Base-by-base conservation (phyloP, 2,329 filamentous ascomycete genomes). In the Sporothrix schenckii region DNA sequence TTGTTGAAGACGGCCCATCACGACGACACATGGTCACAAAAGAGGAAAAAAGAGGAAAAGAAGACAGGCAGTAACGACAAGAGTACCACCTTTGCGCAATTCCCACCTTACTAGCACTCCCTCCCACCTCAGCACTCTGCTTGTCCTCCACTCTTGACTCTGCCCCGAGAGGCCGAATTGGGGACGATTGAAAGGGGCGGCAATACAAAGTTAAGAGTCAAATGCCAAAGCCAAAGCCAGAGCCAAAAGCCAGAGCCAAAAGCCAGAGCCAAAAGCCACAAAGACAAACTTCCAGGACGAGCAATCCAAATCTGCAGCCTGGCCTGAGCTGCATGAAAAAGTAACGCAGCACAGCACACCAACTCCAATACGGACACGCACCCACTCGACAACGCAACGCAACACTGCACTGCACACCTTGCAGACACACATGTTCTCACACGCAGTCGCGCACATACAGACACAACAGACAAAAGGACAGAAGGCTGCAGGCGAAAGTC, bases 301-400 rank as follows among this genome's bases (percentile, higher is more conserved):
- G 30, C 41, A n/a, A 34, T 30, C 4, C 50, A 14, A 14, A 65
- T 5, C 61, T 50, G 61, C 61, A 34, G 44, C 44, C 58, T 39
- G 39, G 58, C 58, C 27, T 63, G 14, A 65, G 61, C 61, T 65
- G 61, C 61, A 65, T 41, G 27, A 63, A 50, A 49, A 24, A 21
- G 63, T 7, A 66, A 66, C 63, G 54, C 67, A 61, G 16, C 30
- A 68, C 58, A 21, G 13, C 21, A 34, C 30, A 52, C n/a, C 61
- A 50, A 27, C 41, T 16, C 44, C 6, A 49, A n/a, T 44, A 50
- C 61, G 39, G 41, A 44, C 41, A 44, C 41, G 41, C 41, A 44
- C 34, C 56, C 24, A 52, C 44, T 16, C 61, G 30, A 47, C 30
- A 61, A 41, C 47, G 53, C 27, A 61, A 41, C 53, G 44, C 41